phyloP scores from a whole-genome alignment of 805 yeast species.

The Candida patagonica region DNA sequence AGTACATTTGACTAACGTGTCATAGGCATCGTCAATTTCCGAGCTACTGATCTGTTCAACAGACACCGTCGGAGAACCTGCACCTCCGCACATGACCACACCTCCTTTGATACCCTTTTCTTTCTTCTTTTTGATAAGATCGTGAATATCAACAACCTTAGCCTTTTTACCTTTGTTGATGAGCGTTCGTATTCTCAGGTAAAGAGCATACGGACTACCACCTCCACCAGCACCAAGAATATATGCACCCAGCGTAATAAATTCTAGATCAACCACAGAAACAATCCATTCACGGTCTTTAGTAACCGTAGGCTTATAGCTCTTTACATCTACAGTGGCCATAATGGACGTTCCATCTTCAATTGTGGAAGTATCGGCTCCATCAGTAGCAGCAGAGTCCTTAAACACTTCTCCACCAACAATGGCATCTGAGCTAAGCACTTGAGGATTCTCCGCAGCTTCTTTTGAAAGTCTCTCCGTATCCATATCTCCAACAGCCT shows the following conservation, averaged over 20 bases:
- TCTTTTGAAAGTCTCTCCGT: conserved; percentile 16
- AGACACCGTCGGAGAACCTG: conserved; percentile 40
- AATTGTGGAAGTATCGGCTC: background rate
- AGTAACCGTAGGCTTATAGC: conserved; percentile 23
- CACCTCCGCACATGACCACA: conserved; percentile 30
- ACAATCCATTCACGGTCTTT: conserved; percentile 30
- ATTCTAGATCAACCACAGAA: conserved; percentile 34
- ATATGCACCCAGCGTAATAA: conserved; percentile 36
- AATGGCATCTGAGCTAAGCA: background rate
- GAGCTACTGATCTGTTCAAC: conserved; percentile 34
- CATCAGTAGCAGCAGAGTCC: background rate
- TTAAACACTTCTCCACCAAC: conserved; percentile 1
- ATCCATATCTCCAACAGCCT: conserved; percentile 37
- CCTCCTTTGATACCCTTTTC: conserved; percentile 17
- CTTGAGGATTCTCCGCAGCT: background rate
- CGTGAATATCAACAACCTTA: conserved; percentile 30
- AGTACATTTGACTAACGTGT: conserved; percentile 22
- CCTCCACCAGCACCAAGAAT: conserved; percentile 47
- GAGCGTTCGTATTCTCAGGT: conserved; percentile 27
- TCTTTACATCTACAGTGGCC: background rate
- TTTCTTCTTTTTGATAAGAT: conserved; percentile 20
- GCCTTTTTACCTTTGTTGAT: conserved; percentile 30
- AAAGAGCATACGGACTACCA: conserved; percentile 37
- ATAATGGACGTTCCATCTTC: too few relatives aligned
- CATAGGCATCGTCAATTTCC: conserved; percentile 29